These are phyloP conservation scores for Citrus sp. DNA, from an alignment of 345 rosid species.

Conservation along the genomic window DNA sequence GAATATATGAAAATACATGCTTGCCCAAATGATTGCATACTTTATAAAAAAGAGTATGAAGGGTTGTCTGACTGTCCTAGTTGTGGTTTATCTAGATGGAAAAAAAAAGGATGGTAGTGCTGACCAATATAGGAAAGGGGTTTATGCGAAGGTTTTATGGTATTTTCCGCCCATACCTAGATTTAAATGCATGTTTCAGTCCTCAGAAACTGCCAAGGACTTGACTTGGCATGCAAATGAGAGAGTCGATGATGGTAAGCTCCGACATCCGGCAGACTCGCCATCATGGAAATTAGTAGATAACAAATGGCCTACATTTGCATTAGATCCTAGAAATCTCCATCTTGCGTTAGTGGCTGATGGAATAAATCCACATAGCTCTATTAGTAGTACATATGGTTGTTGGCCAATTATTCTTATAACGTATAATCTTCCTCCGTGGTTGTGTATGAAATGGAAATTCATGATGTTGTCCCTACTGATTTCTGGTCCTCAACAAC, in stretches of 20 bases:
- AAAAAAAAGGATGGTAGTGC: neutral
- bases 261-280: neutral
- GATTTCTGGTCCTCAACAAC: neutral
- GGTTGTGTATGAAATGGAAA: too few species aligned
- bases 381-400: neutral
- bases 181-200: neutral
- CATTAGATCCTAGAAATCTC: neutral
- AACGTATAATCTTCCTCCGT: neutral
- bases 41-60: neutral
- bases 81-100: neutral
- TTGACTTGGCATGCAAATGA: neutral
- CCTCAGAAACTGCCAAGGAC: neutral
- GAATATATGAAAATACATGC: too few species aligned
- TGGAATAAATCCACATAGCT: neutral
- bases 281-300: neutral
- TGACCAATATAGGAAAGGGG: neutral
- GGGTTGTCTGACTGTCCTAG: neutral
- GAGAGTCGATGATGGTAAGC: neutral
- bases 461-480: too few species aligned
- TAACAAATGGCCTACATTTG: neutral
- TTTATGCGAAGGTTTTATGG: neutral
- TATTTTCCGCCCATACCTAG: neutral
- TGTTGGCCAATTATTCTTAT: neutral
- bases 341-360: neutral
- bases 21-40: neutral